Evolutionary conservation across 2,329 filamentous ascomycete species (phyloP), one percentile per base, ranked within the genome.

Genomic region (Venturia asperata): DNA sequence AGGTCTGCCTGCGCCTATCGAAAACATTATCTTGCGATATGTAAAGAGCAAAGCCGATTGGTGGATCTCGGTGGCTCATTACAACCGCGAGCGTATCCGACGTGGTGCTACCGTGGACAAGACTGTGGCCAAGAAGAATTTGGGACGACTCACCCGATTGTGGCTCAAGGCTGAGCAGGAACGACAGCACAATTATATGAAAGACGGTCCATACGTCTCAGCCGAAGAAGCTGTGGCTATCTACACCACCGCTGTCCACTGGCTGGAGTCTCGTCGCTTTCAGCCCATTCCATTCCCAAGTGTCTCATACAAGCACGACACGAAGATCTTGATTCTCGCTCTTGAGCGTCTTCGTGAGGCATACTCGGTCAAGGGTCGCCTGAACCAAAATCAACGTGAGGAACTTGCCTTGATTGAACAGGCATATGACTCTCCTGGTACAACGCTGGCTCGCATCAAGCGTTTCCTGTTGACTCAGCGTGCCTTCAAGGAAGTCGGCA

Each of bases 81-180:
- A 99, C 81, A 99, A 99, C 75, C 89, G 94, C 72, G 94, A 99
- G 80, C 89, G 94, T 75, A 99, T 99, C 72, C 86, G 94, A 70
- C 85, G 94, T 76, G 95, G 94, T 73, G 95, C 94, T 2, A 99
- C 94, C 1, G 94, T 99, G 15, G 94, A 99, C 76, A 99, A 99
- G 81, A 99, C 94, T 3, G 95, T 99, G 34, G 94, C 94, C 4
- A 99, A 99, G 85, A 99, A 99, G 84, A 99, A 99, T 70, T 83
- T 99, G 68, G 94, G 94, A 67, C 90, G 94, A 70, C 81, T 99
- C 69, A 99, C 94, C 19, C 87, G 94, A 75, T 80, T 99, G 42
- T 99, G 94, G 94, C 83, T 99, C 67, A 99, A 99, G 81, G 90
- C 94, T 27, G 94, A 99, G 79, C 94, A 99, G 78, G 94, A 99